phyloP scores from a whole-genome alignment of 2,329 filamentous ascomycete species.

The Stemphylium beticola region DNA sequence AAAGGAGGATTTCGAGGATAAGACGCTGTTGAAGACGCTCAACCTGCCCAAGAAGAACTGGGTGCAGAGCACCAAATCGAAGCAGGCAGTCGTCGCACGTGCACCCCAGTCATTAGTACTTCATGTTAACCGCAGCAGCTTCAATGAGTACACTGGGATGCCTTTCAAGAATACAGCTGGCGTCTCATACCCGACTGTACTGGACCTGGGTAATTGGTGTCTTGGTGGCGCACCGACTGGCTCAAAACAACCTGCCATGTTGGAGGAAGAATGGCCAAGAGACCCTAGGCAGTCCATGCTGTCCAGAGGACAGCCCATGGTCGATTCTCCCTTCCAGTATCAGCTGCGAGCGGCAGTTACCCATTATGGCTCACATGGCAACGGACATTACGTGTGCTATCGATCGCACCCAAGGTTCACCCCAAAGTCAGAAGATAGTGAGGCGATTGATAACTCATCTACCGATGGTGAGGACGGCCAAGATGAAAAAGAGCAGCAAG shows the following conservation, averaged over 20 bases:
- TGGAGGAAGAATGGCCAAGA: slow-evolving; percentile 71
- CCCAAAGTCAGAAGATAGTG: not conserved
- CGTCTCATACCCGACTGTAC: slow-evolving; percentile 74
- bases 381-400: slow-evolving; percentile 95
- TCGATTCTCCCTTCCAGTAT: slow-evolving; percentile 61
- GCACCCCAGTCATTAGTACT: slow-evolving; percentile 81
- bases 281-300: slow-evolving; percentile 78
- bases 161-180: slow-evolving; percentile 83
- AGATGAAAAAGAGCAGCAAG: slow-evolving; percentile 27
- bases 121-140: slow-evolving; percentile 91
- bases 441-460: slow-evolving; percentile 2
- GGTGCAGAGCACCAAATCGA: slow-evolving; percentile 81
- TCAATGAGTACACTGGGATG: slow-evolving; percentile 80
- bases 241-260: slow-evolving; percentile 34
- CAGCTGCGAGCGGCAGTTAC: slow-evolving; percentile 83
- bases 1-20: slow-evolving; percentile 72
- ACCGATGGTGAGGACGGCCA: slow-evolving; percentile 1
- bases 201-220: slow-evolving; percentile 87
- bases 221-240: slow-evolving; percentile 63
- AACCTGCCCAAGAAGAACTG: slow-evolving; percentile 65
- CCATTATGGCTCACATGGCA: slow-evolving; percentile 89
- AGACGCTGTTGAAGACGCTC: slow-evolving; percentile 57
- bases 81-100: slow-evolving; percentile 84
- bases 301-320: slow-evolving; percentile 51
- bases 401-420: slow-evolving; percentile 65